These are phyloP conservation scores for Alternaria sp. DNA, from an alignment of 2,329 filamentous ascomycete genomes.

Conservation along the genomic window DNA sequence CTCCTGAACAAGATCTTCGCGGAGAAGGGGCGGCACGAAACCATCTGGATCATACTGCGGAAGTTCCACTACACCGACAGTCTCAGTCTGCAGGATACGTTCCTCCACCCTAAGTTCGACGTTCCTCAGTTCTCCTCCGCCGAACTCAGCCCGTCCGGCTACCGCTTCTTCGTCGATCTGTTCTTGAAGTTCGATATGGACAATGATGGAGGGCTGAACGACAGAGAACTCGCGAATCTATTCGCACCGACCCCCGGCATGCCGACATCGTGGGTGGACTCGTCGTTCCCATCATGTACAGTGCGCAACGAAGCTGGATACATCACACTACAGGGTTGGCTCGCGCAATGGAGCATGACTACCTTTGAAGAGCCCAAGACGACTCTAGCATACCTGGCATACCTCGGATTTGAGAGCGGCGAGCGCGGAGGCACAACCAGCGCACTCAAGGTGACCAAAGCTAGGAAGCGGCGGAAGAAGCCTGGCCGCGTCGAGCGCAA, in stretches of 20 bases:
- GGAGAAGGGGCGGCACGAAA: conserved; percentile 96
- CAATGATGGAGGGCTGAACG: conserved; percentile 92
- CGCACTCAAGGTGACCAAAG: conserved; percentile 90
- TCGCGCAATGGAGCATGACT: conserved; percentile 99
- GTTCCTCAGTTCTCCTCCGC: conserved; percentile 91
- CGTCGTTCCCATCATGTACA: conserved; percentile 89
- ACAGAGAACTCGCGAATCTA: conserved; percentile 80
- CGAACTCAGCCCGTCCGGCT: conserved; percentile 90
- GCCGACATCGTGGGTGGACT: conserved; percentile 84
- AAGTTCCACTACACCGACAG: conserved; percentile 98
- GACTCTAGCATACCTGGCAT: conserved; percentile 93
- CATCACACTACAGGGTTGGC: conserved; percentile 95
- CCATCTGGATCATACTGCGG: conserved; percentile 94
- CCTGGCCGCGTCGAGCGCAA: conserved; percentile 90
- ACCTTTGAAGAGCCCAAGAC: conserved; percentile 96
- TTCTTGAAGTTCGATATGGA: conserved; percentile 97
- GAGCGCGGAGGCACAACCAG: conserved; percentile 77
- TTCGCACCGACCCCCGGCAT: conserved; percentile 93
- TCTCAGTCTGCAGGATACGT: conserved; percentile 86
- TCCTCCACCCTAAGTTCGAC: conserved; percentile 91
- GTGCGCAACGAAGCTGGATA: conserved; percentile 94
- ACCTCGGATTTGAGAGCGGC: conserved; percentile 88
- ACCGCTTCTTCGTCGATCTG: conserved; percentile 96
- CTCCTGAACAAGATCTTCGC: conserved; percentile 95
- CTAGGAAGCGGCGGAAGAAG: conserved; percentile 81